Percentiles rank a stretch among this genome's conserved stretches.
These are phyloP conservation scores for Trichoderma guizhouense DNA, from an alignment of 2,329 filamentous ascomycete genomes.

Conservation along the genomic window DNA sequence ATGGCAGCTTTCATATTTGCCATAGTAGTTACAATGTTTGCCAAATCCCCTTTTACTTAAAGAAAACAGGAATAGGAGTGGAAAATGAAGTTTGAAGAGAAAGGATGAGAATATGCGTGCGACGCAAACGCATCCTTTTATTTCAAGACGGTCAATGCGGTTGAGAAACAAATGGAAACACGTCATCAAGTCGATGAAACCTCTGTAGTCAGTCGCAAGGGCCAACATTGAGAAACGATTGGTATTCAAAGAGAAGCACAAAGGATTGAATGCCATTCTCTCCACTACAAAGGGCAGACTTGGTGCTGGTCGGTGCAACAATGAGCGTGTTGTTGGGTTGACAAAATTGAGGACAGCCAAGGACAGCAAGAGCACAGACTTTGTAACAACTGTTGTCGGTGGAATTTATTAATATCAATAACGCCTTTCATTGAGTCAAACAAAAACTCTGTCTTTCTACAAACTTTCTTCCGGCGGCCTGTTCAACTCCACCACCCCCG, in stretches of 20 bases:
- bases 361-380: background rate
- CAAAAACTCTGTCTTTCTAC: background rate
- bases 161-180: background rate
- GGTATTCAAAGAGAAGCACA: background rate
- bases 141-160: background rate
- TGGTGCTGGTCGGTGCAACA: background rate
- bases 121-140: background rate
- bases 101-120: background rate
- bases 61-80: background rate
- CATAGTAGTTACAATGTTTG: background rate
- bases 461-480: background rate
- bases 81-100: background rate
- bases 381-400: background rate
- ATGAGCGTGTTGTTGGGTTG: background rate
- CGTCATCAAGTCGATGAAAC: background rate
- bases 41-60: rapidly evolving
- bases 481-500: background rate
- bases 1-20: background rate
- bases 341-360: background rate
- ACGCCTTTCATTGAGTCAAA: background rate
- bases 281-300: background rate
- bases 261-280: background rate
- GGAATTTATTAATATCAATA: background rate
- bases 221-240: background rate
- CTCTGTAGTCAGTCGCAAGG: background rate